Percentiles rank a stretch among this genome's conserved stretches.
Conservation (phyloP, 2,329 filamentous ascomycete genomes). For the Venturia pyrina region DNA sequence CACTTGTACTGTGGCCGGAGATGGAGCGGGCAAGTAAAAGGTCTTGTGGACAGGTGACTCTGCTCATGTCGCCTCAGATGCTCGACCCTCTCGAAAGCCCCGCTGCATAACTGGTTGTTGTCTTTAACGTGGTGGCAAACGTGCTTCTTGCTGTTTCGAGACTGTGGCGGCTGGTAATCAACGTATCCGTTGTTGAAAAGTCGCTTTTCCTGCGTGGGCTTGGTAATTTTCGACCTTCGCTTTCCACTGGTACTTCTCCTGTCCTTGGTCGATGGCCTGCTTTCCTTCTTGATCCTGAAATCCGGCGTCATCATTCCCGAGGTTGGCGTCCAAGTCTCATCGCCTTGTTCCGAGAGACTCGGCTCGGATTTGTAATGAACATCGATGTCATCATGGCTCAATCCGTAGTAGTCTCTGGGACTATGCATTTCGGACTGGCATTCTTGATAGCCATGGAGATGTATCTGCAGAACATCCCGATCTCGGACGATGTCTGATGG, state of each 20-base stretch:
- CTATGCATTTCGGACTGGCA: neutral
- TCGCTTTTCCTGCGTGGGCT: neutral
- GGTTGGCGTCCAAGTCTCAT: neutral
- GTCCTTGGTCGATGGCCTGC: neutral
- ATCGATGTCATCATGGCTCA: neutral
- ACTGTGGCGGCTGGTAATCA: neutral
- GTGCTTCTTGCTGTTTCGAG: slow-evolving; percentile 14
- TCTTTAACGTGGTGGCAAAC: slow-evolving; percentile 8
- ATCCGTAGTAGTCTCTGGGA: neutral
- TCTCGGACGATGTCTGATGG: neutral
- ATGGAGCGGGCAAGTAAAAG: slow-evolving; percentile 18
- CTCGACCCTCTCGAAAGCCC: slow-evolving; percentile 21
- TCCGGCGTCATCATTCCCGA: neutral
- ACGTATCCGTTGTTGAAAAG: neutral
- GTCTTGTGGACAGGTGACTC: slow-evolving; percentile 18
- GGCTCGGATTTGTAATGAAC: neutral
- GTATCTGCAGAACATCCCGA: neutral
- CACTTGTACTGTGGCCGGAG: slow-evolving; percentile 15
- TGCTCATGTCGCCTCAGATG: slow-evolving; percentile 23
- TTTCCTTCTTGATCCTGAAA: neutral
- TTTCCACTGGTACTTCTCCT: neutral
- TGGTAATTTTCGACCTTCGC: neutral
- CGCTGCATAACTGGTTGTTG: slow-evolving; percentile 6
- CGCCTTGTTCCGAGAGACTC: slow-evolving; percentile 1
- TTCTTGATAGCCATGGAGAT: neutral